A percentile compares a stretch with the other conserved stretches of the same genome.
Conservation (phyloP, 805 yeast genomes). For the Teunomyces gatunensis region DNA sequence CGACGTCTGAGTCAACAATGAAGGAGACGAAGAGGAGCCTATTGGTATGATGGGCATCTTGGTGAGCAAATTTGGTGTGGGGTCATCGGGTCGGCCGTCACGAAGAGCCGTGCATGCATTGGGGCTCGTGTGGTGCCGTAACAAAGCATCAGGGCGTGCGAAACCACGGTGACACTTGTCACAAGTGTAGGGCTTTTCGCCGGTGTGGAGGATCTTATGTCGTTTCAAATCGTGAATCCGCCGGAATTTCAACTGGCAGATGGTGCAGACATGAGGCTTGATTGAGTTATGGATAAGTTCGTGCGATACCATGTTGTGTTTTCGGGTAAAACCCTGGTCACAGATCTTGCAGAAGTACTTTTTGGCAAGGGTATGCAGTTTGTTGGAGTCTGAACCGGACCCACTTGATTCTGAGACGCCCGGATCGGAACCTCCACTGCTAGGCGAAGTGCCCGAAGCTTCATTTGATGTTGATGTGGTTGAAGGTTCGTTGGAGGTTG, state of each 20-base stretch:
- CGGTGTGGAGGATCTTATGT: constrained; percentile 73
- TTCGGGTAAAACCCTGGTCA: constrained; percentile 63
- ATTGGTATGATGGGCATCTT: not conserved
- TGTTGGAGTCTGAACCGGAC: not conserved
- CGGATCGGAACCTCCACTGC: not conserved
- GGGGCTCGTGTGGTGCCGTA: constrained; percentile 57
- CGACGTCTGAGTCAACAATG: constrained; percentile 1
- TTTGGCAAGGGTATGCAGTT: constrained; percentile 14
- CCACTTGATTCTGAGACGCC: not conserved
- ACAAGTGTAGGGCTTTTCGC: constrained; percentile 68
- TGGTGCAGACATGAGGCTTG: constrained; percentile 62
- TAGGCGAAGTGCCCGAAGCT: not conserved
- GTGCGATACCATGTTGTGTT: constrained; percentile 73
- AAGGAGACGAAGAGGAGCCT: not conserved
- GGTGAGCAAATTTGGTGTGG: not conserved
- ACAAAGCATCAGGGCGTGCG: constrained; percentile 74
- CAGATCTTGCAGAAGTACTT: constrained; percentile 57
- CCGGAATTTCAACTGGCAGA: constrained; percentile 62
- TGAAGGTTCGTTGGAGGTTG: not conserved
- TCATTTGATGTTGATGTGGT: not conserved
- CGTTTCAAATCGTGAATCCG: constrained; percentile 75
- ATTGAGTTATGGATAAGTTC: constrained; percentile 62
- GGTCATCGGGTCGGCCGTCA: not conserved
- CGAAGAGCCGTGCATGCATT: constrained; percentile 29
- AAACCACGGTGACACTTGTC: constrained; percentile 59